phyloP scores from a whole-genome alignment of 75 land plant species.

The Cunninghamia lanceolata region DNA sequence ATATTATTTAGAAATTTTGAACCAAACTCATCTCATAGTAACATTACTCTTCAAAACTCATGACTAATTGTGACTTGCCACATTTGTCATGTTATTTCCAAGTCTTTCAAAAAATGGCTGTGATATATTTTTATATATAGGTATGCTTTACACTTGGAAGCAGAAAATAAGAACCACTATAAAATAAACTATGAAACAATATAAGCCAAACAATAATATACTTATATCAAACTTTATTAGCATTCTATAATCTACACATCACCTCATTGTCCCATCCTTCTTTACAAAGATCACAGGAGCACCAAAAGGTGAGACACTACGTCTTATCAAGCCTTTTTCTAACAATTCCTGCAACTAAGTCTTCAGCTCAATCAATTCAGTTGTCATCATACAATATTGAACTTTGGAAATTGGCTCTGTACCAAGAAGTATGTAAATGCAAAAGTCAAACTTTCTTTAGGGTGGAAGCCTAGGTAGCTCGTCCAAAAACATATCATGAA shows the following conservation, averaged over 20 bases:
- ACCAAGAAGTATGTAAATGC: background rate
- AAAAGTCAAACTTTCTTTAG: background rate
- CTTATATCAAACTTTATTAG: background rate
- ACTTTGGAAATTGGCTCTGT: background rate
- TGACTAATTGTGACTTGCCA: no score
- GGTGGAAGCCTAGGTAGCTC: background rate
- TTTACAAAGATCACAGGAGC: background rate
- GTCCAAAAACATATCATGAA: no score
- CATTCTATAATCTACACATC: background rate
- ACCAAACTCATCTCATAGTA: no score
- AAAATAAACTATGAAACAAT: no score
- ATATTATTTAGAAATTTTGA: no score
- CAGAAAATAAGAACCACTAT: no score
- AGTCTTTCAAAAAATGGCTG: no score
- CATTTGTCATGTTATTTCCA: no score
- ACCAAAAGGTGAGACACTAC: background rate
- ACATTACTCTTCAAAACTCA: no score
- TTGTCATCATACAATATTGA: background rate
- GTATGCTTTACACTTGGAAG: no score
- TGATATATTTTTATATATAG: no score
- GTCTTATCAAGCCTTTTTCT: background rate
- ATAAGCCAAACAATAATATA: no score
- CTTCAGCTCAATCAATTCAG: background rate
- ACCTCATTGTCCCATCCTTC: background rate
- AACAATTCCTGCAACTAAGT: background rate